Conservation (phyloP, 768 basidiomycete species). For the Mrakia frigida region DNA sequence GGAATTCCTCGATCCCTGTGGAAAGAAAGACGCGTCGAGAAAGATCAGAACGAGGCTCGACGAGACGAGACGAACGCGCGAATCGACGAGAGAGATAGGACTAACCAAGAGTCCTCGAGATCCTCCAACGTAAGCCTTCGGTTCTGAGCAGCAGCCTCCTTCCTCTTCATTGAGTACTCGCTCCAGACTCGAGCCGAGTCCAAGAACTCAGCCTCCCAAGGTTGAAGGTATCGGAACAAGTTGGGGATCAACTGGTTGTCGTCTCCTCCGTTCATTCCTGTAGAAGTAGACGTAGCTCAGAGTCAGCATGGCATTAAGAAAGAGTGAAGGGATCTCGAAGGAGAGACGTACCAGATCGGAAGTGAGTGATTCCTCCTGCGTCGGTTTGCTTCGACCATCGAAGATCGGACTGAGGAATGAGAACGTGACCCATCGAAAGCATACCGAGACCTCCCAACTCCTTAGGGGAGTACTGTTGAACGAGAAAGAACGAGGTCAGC, state of each 20-base stretch:
- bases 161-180: conserved; percentile 98
- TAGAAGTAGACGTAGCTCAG: background rate
- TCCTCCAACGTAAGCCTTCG: conserved; percentile 94
- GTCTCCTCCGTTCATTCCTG: conserved; percentile 5
- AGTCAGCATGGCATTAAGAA: background rate
- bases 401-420: conserved; percentile 95
- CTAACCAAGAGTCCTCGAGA: conserved; percentile 85
- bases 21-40: background rate
- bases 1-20: conserved; percentile 48
- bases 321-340: background rate
- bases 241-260: conserved; percentile 75
- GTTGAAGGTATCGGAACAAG: conserved; percentile 90
- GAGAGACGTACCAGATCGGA: conserved; percentile 88
- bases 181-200: conserved; percentile 99
- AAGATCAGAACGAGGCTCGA: background rate
- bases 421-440: conserved; percentile 98
- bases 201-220: conserved; percentile 96
- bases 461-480: conserved; percentile 83
- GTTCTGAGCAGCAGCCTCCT: conserved; percentile 98
- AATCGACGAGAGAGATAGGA: background rate
- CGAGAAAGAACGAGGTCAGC: conserved; percentile 51
- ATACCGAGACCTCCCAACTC: conserved; percentile 97
- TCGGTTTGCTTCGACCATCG: conserved; percentile 99
- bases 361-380: conserved; percentile 93
- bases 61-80: background rate